Conservation (phyloP, 1,284 basidiomycete species). For the Gymnopus androsaceus region DNA sequence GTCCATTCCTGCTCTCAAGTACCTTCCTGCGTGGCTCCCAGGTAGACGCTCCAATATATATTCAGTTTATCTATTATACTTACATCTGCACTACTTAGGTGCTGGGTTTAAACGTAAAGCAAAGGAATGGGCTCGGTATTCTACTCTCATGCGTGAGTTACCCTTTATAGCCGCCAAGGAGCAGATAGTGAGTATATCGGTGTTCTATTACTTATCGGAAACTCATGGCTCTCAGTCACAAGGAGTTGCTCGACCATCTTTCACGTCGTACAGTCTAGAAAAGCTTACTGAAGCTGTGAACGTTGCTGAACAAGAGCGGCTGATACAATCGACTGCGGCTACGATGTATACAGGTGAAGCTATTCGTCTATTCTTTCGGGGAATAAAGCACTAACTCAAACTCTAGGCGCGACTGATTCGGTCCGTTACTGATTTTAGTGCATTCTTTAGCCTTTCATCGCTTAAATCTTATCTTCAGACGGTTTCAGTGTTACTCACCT, state of each 20-base stretch:
- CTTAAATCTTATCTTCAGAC: slow-evolving; percentile 17
- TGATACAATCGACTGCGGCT: slow-evolving; percentile 40
- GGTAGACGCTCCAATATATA: slow-evolving; percentile 17
- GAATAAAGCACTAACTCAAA: background rate
- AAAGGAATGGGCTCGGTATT: slow-evolving; percentile 17
- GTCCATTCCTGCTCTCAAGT: slow-evolving; percentile 23
- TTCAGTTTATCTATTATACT: background rate
- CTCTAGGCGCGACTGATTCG: slow-evolving; percentile 24
- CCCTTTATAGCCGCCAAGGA: slow-evolving; percentile 26
- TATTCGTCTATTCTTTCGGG: background rate
- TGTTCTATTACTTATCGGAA: background rate
- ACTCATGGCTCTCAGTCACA: slow-evolving; percentile 16
- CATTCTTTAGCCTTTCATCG: slow-evolving; percentile 18
- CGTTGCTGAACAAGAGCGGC: slow-evolving; percentile 31
- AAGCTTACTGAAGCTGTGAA: slow-evolving; percentile 19
- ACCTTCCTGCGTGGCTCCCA: slow-evolving; percentile 26
- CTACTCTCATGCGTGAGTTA: slow-evolving; percentile 23
- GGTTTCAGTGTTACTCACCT: slow-evolving; percentile 24
- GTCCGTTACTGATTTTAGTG: slow-evolving; percentile 33
- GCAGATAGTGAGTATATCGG: slow-evolving; percentile 20
- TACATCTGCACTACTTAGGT: background rate
- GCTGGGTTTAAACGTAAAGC: slow-evolving; percentile 20
- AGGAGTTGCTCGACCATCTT: slow-evolving; percentile 24
- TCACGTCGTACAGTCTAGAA: slow-evolving; percentile 27
- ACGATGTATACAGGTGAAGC: slow-evolving; percentile 33